Evolutionary conservation across 352 stramenopile genomes (phyloP), one percentile per base, ranked within the genome.

Genomic region (Globisporangium paroecandrum): DNA sequence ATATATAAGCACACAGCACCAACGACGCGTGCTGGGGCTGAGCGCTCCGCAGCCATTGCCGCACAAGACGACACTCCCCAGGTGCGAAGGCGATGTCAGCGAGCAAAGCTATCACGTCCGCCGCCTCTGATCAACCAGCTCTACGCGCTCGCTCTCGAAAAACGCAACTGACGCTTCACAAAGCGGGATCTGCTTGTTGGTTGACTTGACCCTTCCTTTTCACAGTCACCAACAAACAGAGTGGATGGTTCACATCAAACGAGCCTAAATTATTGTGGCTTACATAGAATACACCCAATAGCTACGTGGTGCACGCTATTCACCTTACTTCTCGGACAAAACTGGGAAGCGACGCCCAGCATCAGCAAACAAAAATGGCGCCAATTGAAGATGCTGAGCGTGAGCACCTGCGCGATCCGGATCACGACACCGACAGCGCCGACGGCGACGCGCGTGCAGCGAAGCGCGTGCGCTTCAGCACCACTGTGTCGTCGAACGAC

Each of bases 381-480:
- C 32, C 61, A 76, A 74, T 56, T 29, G 70, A 81, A 64, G 55
- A 64, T 25, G 25, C 7, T 3, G 55, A 32, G n/a, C 10, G 29
- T 1, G 41, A 58, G 38, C 24, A 18, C 22, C 59, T 18, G 5
- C 20, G 22, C n/a, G 25, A 51, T 7, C 22, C 6, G 20, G 43
- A 34, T 6, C 64, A 72, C 8, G 27, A 47, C 5, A 49, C 64
- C 43, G 18, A 49, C 41, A n/a, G 41, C 29, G 53, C 12, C 25
- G 55, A n/a, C 20, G 55, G 20, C 32, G 56, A 32, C 2, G 69
- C 57, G 22, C 78, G 62, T 5, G 51, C 66, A 43, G 22, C 75
- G 25, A 93, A 93, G 74, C 83, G 85, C 67, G 83, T 93, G 57
- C 85, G 80, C 34, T 93, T 93, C 65, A 76, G 80, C 1, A 70